Base-by-base conservation (phyloP, 2,329 filamentous ascomycete species). In the Phoma sp. region DNA sequence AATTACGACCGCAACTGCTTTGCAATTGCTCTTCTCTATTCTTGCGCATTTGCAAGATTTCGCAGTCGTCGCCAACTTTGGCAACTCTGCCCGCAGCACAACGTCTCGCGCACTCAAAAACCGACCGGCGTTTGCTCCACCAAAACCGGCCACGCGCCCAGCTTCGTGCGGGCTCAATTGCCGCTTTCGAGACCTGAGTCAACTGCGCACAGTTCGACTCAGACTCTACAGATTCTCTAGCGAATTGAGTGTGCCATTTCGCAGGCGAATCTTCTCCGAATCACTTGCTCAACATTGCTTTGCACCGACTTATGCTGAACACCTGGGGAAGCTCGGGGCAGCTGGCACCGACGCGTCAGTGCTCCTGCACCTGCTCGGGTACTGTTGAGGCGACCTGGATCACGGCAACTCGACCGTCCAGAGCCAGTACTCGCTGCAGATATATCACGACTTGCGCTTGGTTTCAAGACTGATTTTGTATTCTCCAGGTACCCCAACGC, bases 111-210 rank as follows among this genome's bases (percentile, higher is more conserved):
- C 41, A 41, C 36, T 58, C 68, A 65, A 51, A 63, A 40, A 52
- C 67, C 67, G 66, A 49, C 60, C 68, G 66, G 68, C 58, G 32
- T 67, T 58, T 69, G 66, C 62, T 60, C 61, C 43, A 58, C 40
- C 43, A 44, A 37, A 47, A 29, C 43, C 41, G 29, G 37, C 46
- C 46, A 55, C 52, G 50, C 57, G 48, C 55, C 33, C 56, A 43
- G 43, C 36, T 37, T 45, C 38, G 6, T 29, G 63, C 65, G 65
- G 63, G 49, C 61, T 49, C 44, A 46, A 56, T 64, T 69, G 50
- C 65, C 66, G 51, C 43, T 38, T 63, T 58, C 24, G 57, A 53
- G 36, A 4, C 15, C 37, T 33, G 36, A 36, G 31, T 38, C 29
- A 41, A 46, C 24, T 43, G 24, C 27, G n/a, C 12, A 27, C 27